phyloP scores from a whole-genome alignment of 78 protist species.

The Emiliania huxleyi region DNA sequence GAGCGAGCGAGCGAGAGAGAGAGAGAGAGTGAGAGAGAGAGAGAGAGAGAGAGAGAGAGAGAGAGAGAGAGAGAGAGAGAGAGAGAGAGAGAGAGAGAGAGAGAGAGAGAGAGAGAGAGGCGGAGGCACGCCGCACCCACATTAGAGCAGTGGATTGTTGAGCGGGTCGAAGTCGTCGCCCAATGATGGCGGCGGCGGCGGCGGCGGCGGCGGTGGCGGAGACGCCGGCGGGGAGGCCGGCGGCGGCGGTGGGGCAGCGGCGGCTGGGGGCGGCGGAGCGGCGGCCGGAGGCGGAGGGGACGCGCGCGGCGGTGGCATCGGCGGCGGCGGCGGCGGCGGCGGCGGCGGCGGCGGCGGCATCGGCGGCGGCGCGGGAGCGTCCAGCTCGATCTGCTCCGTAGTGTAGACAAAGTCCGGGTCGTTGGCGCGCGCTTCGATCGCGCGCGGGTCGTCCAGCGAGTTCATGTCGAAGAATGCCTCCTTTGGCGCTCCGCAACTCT shows the following conservation, averaged over 20 bases:
- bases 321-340: not conserved
- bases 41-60: too few relatives aligned
- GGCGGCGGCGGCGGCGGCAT: not conserved
- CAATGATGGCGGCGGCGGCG: not conserved
- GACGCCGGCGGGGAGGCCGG: not conserved
- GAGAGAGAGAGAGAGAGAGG: too few relatives aligned
- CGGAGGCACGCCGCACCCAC: too few relatives aligned
- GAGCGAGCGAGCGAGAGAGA: too few relatives aligned
- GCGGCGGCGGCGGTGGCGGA: not conserved
- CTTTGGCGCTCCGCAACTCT: not conserved
- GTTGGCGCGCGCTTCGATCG: not conserved
- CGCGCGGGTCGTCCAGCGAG: not conserved
- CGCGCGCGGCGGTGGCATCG: too few relatives aligned
- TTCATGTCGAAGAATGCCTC: conserved; percentile 15
- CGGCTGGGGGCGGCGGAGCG: not conserved
- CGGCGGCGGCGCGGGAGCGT: not conserved
- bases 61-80: too few relatives aligned
- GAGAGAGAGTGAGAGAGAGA: too few relatives aligned
- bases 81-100: too few relatives aligned
- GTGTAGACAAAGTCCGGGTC: not conserved
- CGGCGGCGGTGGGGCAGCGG: not conserved
- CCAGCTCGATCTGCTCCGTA: not conserved
- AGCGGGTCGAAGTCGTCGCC: not conserved
- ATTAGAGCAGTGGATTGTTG: not conserved
- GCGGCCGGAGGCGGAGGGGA: not conserved